Percentiles rank a stretch among this genome's conserved stretches.
Evolutionary conservation across 139 green algal species (phyloP).

Genomic region (Picochlorum sp.): DNA sequence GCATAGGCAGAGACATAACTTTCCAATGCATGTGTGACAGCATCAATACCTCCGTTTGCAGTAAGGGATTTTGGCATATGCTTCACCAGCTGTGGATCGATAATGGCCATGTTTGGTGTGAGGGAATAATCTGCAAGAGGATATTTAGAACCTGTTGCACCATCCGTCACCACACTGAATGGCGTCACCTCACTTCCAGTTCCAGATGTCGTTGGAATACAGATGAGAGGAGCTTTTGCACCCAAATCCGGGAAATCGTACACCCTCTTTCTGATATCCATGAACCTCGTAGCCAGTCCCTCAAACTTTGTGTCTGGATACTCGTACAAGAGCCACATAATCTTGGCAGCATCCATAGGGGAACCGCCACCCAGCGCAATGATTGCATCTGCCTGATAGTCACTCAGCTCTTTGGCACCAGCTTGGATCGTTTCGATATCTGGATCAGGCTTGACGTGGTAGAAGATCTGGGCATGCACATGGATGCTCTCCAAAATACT

Average conservation of each 20-base stretch:
- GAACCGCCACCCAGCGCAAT: slow-evolving; percentile 60
- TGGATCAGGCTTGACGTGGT: slow-evolving; percentile 16
- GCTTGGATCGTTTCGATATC: slow-evolving; percentile 7
- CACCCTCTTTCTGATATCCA: slow-evolving; percentile 67
- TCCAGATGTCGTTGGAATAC: slow-evolving; percentile 54
- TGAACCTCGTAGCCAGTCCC: slow-evolving; percentile 59
- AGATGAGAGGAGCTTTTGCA: slow-evolving; percentile 36
- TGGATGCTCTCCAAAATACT: slow-evolving; percentile 34
- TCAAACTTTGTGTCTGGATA: slow-evolving; percentile 55
- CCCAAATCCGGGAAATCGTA: slow-evolving; percentile 25
- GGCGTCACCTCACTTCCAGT: slow-evolving; percentile 60
- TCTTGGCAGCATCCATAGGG: slow-evolving; percentile 67
- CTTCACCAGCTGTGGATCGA: slow-evolving; percentile 32
- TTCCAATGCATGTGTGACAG: slow-evolving; percentile 58
- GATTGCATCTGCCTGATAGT: slow-evolving; percentile 52
- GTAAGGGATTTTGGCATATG: slow-evolving; percentile 57
- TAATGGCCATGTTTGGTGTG: slow-evolving; percentile 36
- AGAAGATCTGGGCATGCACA: slow-evolving; percentile 48
- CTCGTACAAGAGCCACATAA: slow-evolving; percentile 70
- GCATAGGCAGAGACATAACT: slow-evolving; percentile 50
- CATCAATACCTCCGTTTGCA: slow-evolving; percentile 54
- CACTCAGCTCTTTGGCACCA: slow-evolving; percentile 13
- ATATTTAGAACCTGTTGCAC: slow-evolving; percentile 47
- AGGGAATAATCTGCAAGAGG: slow-evolving; percentile 46
- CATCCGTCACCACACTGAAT: slow-evolving; percentile 60